Base-by-base conservation (phyloP, 192 early-diverging fungal genomes). In the Gigaspora rosea region DNA sequence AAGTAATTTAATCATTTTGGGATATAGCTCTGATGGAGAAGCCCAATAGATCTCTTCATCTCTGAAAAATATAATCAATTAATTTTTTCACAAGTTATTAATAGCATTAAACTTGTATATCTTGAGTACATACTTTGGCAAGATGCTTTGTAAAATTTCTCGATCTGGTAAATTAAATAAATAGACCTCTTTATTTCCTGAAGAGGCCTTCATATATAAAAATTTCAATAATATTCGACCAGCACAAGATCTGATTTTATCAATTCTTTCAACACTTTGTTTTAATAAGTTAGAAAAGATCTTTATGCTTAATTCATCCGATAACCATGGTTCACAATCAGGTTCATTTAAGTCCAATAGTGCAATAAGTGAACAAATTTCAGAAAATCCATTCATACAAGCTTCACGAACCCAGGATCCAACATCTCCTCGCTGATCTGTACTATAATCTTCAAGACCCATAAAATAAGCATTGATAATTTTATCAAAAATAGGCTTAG, bases 381-480 rank as follows among this genome's bases (percentile, higher is more conserved):
- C n/a, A 49, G 77, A 73, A 75, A 94, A 80, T 79, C 88, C 82
- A 41, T 81, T 78, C 89, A 94, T 88, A 65, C 86, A 85, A 63
- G 89, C 86, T 76, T 94, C 85, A 20, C 97, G 92, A 15, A 95
- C 87, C 94, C 95, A 96, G 2, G 94, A 96, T 4, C 97, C 97
- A 54, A 99, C 93, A 82, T 99, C 97, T 22, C 97, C 97, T 46
- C 97, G 91, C 51, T 91, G 91, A 75, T 98, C 97, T 3, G 88
- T 87, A 59, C 90, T 91, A 71, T 96, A 95, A 80, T 99, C 97
- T 27, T 91, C 81, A 51, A 97, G 82, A 4, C 92, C 94, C 1
- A 70, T 81, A 22, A 91, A 77, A 63, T 94, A 84, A 12, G 89
- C 83, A 8, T 84, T 66, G 2, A 93, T 36, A 20, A 92, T 79